phyloP scores from a whole-genome alignment of 306 rosid genomes.

The Castanospermum australe region DNA sequence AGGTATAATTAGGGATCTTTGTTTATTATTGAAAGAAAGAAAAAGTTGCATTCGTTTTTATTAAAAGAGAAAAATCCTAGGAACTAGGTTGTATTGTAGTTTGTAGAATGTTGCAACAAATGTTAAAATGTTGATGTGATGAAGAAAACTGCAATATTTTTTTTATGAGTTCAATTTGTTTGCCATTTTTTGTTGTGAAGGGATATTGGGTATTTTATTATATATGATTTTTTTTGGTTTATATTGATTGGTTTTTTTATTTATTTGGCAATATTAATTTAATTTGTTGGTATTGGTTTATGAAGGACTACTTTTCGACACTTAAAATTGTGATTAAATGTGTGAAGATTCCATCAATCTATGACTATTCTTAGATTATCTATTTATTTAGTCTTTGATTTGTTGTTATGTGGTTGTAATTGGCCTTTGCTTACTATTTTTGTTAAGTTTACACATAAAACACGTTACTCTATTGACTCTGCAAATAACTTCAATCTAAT shows the following conservation, averaged over 20 bases:
- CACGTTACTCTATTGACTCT: too few species aligned
- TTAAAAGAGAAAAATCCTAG: neutral
- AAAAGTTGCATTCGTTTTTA: neutral
- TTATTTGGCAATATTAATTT: too few species aligned
- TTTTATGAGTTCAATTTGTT: neutral
- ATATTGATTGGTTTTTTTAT: neutral
- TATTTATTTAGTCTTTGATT: neutral
- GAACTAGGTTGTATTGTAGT: neutral
- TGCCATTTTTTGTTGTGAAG: neutral
- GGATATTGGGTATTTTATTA: neutral
- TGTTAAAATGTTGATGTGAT: neutral
- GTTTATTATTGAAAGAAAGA: constrained; percentile 13
- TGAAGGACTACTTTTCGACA: neutral
- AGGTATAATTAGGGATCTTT: constrained; percentile 7
- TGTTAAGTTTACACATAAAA: too few species aligned
- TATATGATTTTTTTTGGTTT: too few species aligned
- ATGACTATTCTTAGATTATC: neutral
- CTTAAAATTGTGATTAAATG: neutral
- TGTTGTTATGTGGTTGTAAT: neutral
- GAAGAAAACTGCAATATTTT: neutral
- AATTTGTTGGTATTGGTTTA: neutral
- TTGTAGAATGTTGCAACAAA: neutral
- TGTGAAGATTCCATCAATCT: neutral
- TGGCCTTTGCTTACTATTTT: neutral
- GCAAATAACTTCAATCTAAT: too few species aligned